Evolutionary conservation across 2,329 filamentous ascomycete genomes (phyloP).

Genomic region (Sphaerulina populicola): DNA sequence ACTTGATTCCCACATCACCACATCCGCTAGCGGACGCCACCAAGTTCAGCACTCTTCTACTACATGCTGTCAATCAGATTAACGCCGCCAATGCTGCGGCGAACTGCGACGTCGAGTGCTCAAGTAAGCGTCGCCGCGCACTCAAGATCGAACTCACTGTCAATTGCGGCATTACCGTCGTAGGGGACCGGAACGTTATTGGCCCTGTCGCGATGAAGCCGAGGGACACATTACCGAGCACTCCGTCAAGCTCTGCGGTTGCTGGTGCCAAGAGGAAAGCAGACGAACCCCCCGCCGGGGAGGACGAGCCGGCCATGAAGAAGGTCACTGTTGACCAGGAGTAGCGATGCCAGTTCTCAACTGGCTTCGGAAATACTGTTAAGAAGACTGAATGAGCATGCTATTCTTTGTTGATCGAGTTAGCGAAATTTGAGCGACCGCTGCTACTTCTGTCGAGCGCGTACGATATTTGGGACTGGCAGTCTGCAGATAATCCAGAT

Average conservation of each 20-base stretch:
- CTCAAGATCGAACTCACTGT: conserved; percentile 42
- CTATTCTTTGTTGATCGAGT: background rate
- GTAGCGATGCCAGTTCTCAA: background rate
- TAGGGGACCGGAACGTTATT: conserved; percentile 30
- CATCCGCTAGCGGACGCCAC: conserved; percentile 34
- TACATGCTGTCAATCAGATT: conserved; percentile 39
- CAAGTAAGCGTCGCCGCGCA: conserved; percentile 35
- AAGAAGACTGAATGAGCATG: background rate
- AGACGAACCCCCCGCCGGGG: conserved; percentile 17
- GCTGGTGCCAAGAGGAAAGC: conserved; percentile 30
- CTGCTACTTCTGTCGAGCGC: background rate
- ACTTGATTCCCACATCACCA: conserved; percentile 41
- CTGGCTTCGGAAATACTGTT: background rate
- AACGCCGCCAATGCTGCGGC: conserved; percentile 31
- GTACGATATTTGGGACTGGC: background rate
- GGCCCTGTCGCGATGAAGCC: conserved; percentile 27
- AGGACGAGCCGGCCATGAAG: conserved; percentile 17
- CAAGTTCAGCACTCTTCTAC: conserved; percentile 40
- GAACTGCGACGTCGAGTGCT: conserved; percentile 39
- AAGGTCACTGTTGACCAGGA: conserved; percentile 12
- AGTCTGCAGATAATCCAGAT: background rate
- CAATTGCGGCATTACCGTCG: conserved; percentile 30
- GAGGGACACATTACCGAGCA: conserved; percentile 12
- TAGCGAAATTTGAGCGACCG: background rate
- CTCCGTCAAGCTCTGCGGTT: conserved; percentile 6